phyloP scores from a whole-genome alignment of 345 rosid species.

The Rhodomyrtus tomentosa region DNA sequence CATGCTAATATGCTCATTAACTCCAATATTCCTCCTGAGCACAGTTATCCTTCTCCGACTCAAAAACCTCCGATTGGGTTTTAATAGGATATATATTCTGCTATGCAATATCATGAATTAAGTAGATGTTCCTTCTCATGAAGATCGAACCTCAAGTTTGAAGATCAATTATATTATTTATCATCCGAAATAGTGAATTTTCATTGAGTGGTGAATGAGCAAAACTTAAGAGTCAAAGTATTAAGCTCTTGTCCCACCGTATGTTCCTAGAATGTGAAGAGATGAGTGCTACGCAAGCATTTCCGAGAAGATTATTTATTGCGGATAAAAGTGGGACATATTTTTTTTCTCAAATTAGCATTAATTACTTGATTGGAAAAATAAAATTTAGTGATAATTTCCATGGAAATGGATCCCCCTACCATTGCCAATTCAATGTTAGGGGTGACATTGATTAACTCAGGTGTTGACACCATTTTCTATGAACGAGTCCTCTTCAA shows the following conservation, averaged over 20 bases:
- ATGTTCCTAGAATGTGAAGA: neutral
- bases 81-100: neutral
- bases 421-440: too few relatives aligned
- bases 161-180: too few relatives aligned
- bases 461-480: too few relatives aligned
- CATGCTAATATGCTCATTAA: neutral
- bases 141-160: neutral
- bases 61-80: neutral
- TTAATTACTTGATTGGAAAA: neutral
- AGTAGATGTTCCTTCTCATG: neutral
- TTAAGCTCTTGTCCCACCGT: neutral
- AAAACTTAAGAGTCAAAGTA: neutral
- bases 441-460: too few relatives aligned
- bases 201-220: neutral
- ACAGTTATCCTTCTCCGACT: neutral
- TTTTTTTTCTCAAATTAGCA: neutral
- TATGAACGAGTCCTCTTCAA: too few relatives aligned
- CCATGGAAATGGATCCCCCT: too few relatives aligned
- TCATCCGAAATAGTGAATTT: neutral
- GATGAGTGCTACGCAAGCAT: neutral
- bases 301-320: neutral
- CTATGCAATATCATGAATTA: neutral
- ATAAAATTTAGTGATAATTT: neutral
- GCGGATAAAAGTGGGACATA: neutral
- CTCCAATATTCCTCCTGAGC: neutral